Conservation (phyloP, 2,329 filamentous ascomycete species). For the Penicillium sp. region DNA sequence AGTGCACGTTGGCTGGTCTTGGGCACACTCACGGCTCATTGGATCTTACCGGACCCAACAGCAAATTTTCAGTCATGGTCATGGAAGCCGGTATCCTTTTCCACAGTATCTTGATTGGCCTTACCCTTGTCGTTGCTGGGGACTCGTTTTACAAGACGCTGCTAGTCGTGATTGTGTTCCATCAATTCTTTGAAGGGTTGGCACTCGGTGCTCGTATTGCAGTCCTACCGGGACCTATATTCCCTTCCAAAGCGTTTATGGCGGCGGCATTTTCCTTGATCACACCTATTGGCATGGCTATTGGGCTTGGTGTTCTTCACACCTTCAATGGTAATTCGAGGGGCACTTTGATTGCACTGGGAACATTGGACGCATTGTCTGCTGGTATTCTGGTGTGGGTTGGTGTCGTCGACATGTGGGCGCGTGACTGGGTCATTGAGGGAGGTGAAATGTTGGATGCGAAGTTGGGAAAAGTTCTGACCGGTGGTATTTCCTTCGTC, state of each 20-base stretch:
- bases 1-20: conserved; percentile 23
- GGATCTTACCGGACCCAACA: conserved; percentile 36
- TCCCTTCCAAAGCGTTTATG: conserved; percentile 55
- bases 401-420: conserved; percentile 76
- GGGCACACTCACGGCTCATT: conserved; percentile 36
- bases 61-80: conserved; percentile 63
- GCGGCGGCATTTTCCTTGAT: conserved; percentile 65
- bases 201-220: conserved; percentile 71
- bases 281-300: conserved; percentile 76
- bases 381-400: conserved; percentile 79
- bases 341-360: conserved; percentile 67
- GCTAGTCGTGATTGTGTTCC: conserved; percentile 68
- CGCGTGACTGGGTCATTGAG: conserved; percentile 67
- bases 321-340: conserved; percentile 71
- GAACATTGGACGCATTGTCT: conserved; percentile 69
- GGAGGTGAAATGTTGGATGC: conserved; percentile 58
- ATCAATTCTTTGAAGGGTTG: conserved; percentile 75
- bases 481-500: conserved; percentile 56
- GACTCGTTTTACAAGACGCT: conserved; percentile 54
- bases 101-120: conserved; percentile 60
- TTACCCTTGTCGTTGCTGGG: conserved; percentile 46
- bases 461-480: conserved; percentile 46
- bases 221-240: conserved; percentile 44
- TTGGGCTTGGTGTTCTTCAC: conserved; percentile 69
- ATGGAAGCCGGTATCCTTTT: conserved; percentile 74